Evolutionary conservation across 1,284 basidiomycete genomes (phyloP).

Genomic region (Tilletia indica): DNA sequence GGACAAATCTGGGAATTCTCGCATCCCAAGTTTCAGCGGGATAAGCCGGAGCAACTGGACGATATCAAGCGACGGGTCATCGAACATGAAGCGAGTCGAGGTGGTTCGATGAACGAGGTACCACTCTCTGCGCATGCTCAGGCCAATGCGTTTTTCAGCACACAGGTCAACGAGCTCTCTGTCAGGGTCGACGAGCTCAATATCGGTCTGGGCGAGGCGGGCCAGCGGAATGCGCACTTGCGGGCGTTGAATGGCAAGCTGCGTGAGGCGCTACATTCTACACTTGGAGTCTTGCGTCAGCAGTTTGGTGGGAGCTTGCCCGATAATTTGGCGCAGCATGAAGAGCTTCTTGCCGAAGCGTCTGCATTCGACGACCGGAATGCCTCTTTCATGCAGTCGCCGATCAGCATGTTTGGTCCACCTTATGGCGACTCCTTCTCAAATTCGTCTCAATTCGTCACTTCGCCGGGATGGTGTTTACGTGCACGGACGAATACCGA

Average conservation of each 20-base stretch:
- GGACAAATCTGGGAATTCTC: conserved; percentile 85
- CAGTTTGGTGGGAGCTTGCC: conserved; percentile 2
- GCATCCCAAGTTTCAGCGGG: conserved; percentile 78
- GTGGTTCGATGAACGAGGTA: not conserved
- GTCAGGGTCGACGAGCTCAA: conserved; percentile 15
- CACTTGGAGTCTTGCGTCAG: not conserved
- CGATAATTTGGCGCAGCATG: not conserved
- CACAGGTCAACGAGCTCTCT: conserved; percentile 11
- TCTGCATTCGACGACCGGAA: not conserved
- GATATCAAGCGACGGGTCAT: conserved; percentile 78
- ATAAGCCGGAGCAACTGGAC: conserved; percentile 75
- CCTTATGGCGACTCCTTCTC: not conserved
- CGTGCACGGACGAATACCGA: not conserved
- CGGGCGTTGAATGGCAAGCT: not conserved
- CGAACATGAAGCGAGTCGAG: conserved; percentile 21
- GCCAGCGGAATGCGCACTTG: conserved; percentile 2
- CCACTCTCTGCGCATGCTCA: conserved; percentile 13
- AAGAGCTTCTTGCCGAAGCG: not conserved
- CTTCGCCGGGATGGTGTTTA: not conserved
- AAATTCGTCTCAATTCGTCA: not conserved
- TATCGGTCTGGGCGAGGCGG: conserved; percentile 8
- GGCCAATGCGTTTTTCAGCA: conserved; percentile 3
- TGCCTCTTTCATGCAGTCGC: not conserved
- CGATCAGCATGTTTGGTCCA: not conserved
- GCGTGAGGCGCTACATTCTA: not conserved